Evolutionary conservation across 805 yeast genomes (phyloP), one percentile per base, ranked within the genome.

Genomic region (Zygoascus ofunaensis): DNA sequence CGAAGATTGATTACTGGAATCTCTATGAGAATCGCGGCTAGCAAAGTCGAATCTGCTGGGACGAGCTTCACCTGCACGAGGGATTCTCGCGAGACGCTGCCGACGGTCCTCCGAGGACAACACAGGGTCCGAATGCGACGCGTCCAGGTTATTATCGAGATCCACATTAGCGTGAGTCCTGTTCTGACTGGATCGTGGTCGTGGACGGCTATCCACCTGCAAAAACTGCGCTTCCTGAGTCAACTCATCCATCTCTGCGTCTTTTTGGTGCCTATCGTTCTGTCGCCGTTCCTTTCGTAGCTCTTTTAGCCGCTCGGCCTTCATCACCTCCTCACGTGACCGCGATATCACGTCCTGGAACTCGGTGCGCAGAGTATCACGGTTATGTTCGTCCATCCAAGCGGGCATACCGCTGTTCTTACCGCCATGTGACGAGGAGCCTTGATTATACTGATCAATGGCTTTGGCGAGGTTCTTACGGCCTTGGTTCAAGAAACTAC

Each of bases 381-480:
- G 17, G 52, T 79, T 71, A 52, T 55, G 65, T 12, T 63, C 67
- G 53, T 75, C 80, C 87, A 85, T 80, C 94, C 94, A 85, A 1
- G 80, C 76, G 0, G 94, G 94, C 50, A 56, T 59, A 4, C 66
- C 70, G 41, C 67, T 68, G 37, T 47, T 51, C 50, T 60, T 37
- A 21, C 60, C 61, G 10, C 32, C 32, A 28, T 28, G 32, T 10
- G 22, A 15, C 12, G 34, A 5, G 10, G 41, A 26, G 15, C 41
- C 37, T 12, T 41, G 35, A 30, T 58, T 61, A 52, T 80, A 74
- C 56, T 73, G 74, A 42, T 76, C 82, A 23, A 80, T 64, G 34
- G 82, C 83, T 52, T 76, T 75, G 49, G 76, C 74, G 8, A 82
- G 67, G 32, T 79, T 77, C 46, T 77, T 70, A 43, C 72, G 69